A percentile compares a stretch with the other conserved stretches of the same genome.
phyloP scores from a whole-genome alignment of 495 filamentous ascomycete genomes.

The Cercophora sp. region DNA sequence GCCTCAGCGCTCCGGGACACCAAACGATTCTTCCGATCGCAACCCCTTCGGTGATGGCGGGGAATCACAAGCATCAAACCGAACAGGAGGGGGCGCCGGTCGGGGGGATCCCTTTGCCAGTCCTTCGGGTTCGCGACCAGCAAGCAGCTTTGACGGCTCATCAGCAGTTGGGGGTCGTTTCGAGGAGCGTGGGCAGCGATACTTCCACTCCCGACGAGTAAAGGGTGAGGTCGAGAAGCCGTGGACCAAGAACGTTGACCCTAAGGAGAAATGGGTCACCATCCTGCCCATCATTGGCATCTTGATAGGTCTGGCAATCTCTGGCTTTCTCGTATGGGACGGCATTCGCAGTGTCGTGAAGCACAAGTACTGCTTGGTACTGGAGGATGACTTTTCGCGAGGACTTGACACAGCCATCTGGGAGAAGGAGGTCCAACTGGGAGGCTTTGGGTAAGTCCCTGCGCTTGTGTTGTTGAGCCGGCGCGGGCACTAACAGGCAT shows the following conservation, averaged over 20 bases:
- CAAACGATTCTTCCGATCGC: conserved; percentile 30
- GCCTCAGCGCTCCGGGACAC: conserved; percentile 36
- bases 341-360: conserved; percentile 64
- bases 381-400: conserved; percentile 63
- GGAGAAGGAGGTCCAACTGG: conserved; percentile 74
- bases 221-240: conserved; percentile 68
- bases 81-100: conserved; percentile 7
- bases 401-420: conserved; percentile 62
- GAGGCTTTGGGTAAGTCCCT: conserved; percentile 70
- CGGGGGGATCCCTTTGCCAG: conserved; percentile 53
- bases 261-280: conserved; percentile 80
- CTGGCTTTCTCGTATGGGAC: conserved; percentile 67
- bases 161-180: conserved; percentile 36
- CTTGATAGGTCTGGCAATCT: conserved; percentile 58
- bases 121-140: conserved; percentile 52
- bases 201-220: conserved; percentile 72
- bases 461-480: not conserved
- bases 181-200: conserved; percentile 42
- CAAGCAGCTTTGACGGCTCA: conserved; percentile 49
- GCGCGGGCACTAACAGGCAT: conserved; percentile 7
- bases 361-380: conserved; percentile 69
- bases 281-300: conserved; percentile 72
- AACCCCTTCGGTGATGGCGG: conserved; percentile 34
- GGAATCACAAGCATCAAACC: conserved; percentile 33
- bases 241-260: conserved; percentile 64